Evolutionary conservation across 345 rosid genomes (phyloP), one percentile per base, ranked within the genome.

Genomic region (Carallia pectinifolia): DNA sequence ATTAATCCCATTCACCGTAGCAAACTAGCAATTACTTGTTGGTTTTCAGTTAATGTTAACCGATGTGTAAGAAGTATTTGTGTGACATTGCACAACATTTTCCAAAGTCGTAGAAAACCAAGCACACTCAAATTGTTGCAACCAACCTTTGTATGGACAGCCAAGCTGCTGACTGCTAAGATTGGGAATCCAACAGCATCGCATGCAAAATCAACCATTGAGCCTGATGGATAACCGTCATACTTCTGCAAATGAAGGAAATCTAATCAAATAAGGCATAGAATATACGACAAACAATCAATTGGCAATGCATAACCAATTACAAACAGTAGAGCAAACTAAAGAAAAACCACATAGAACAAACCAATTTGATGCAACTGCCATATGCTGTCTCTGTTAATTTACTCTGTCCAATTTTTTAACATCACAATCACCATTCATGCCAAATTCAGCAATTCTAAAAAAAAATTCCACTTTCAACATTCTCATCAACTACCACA

Each of bases 141-240:
- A 44, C 63, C 73, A 80, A 92, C 99, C 96, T 87, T 95, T 5
- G 96, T 65, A 78, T 90, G 99, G 66, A 82, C 82, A 17, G 99
- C 96, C 78, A 92, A 77, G 85, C 85, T 90, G 84, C 97, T 92
- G 71, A 90, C 80, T 55, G 97, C 97, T 50, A 92, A 62, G 66
- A 92, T 83, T 7, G 96, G 93, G 84, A 89, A 85, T 79, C 97
- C 97, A 86, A 85, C 89, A 59, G 80, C 84, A 77, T 85, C 97
- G 71, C 93, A 89, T 17, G 97, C 95, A 81, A 88, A 90, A 81
- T 91, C 99, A 74, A 95, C 96, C 92, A 87, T 82, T 4, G 93
- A 85, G 1, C 97, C 97, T 48, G 99, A 91, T 54, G 99, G 97
- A 72, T 91, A 94, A 72, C 92, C 97, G 60, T 72, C 96, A 39